phyloP scores from a whole-genome alignment of 2,329 filamentous ascomycete genomes.

The Fusarium proliferatum region DNA sequence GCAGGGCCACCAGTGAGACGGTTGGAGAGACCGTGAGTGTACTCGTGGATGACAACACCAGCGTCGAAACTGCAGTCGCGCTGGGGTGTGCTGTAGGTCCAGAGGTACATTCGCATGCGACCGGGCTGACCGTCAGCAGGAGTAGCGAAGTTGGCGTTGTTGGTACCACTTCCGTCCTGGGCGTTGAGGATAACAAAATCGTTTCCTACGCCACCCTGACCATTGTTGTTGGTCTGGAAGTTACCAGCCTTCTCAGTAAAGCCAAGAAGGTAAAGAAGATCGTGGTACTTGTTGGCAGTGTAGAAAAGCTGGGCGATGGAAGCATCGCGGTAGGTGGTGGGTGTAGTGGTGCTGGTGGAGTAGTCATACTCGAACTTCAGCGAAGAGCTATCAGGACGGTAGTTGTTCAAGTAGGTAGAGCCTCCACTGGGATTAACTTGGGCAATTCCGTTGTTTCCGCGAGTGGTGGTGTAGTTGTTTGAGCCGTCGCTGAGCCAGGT shows the following conservation, averaged over 20 bases:
- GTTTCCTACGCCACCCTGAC: slow-evolving; percentile 60
- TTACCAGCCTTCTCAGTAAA: slow-evolving; percentile 70
- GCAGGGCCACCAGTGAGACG: slow-evolving; percentile 68
- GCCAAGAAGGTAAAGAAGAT: slow-evolving; percentile 66
- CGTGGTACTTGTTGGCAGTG: slow-evolving; percentile 69
- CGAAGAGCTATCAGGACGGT: slow-evolving; percentile 55
- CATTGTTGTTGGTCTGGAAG: slow-evolving; percentile 68
- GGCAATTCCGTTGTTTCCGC: slow-evolving; percentile 69
- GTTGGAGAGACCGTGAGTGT: slow-evolving; percentile 66
- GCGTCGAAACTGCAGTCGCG: slow-evolving; percentile 69
- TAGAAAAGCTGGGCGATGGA: slow-evolving; percentile 71
- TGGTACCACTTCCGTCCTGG: slow-evolving; percentile 64
- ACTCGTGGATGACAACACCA: slow-evolving; percentile 70
- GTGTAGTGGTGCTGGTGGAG: slow-evolving; percentile 48
- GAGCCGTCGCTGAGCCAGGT: slow-evolving; percentile 64
- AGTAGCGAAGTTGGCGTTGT: slow-evolving; percentile 70
- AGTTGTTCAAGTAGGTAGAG: slow-evolving; percentile 49
- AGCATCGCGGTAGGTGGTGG: slow-evolving; percentile 61
- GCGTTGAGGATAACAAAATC: slow-evolving; percentile 67
- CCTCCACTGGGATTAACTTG: slow-evolving; percentile 59
- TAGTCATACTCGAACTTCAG: slow-evolving; percentile 62
- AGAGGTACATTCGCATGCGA: slow-evolving; percentile 70
- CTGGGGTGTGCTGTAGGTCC: slow-evolving; percentile 58
- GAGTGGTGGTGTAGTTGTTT: slow-evolving; percentile 62
- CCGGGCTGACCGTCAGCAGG: slow-evolving; percentile 62